Base-by-base conservation (phyloP, 1,139 yeast species). In the Suhomyces guaymorum region DNA sequence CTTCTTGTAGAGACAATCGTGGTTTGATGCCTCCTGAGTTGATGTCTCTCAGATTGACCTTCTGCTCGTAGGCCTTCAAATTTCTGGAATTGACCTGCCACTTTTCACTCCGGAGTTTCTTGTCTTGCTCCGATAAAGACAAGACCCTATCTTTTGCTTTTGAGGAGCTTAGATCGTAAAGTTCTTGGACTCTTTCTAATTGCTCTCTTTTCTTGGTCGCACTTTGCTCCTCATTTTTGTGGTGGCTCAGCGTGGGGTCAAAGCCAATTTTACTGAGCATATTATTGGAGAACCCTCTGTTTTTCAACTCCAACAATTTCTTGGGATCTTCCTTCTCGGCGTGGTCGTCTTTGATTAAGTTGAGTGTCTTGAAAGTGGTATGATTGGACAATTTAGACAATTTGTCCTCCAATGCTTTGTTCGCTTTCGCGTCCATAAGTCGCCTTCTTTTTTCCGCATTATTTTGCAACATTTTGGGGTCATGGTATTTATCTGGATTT, bases 201-300 rank as follows among this genome's bases (percentile, higher is more conserved):
- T 48, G 47, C 7, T 38, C 42, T 24, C 46, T 40, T 24, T 44
- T 44, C 16, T 41, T 39, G 2, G 44, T 34, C 4, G 52, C 49
- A 26, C 48, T 48, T 23, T 17, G 28, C 7, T 33, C 37, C 4
- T 28, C 41, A 7, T 22, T 29, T n/a, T n/a, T n/a, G n/a, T n/a
- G n/a, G 9, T 28, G 30, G 19, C 20, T 24, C 10, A 32, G 26
- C 11, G 78, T 71, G 2, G 82, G 81, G 51, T 76, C 80, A 48
- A 70, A 75, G 2, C 82, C 82, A 24, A 75, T 56, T 20, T 61
- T 57, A 15, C 61, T 58, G 15, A 75, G 50, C 38, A 70, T 57
- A 5, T 63, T 59, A 31, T 59, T 55, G 11, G 68, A 59, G 37
- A 70, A 62, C 4, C 73, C 70, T 24, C 40, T 31, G 14, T 28